Base-by-base conservation (phyloP, 352 stramenopile species). In the Phytophthora chlamydospora region DNA sequence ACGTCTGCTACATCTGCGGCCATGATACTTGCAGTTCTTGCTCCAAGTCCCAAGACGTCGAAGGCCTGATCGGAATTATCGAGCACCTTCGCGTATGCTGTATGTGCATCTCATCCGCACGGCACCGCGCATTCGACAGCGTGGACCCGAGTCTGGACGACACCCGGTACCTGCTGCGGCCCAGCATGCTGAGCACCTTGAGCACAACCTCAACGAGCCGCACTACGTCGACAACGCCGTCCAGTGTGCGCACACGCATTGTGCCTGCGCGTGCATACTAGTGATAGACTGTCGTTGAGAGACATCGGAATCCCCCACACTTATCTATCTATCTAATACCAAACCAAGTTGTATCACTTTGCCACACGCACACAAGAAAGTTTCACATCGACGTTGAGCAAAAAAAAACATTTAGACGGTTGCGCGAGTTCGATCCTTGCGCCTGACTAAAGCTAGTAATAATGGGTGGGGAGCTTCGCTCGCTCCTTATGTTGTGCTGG, bases 1-100 rank as follows among this genome's bases (percentile, higher is more conserved):
- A 80, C 58, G 46, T 66, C 3, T 84, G 75, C 48, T 58, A 71
- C 21, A 52, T 84, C 5, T 84, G 75, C 39, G 62, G 73, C 6
- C 60, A 82, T 19, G 41, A 63, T n/a, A 66, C 64, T 13, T 84
- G 75, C 38, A 29, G 57, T 14, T 64, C 63, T 12, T 84, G 75
- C 58, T 78, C 75, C 13, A 53, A 65, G 17, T 36, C 45, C 9
- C 62, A 82, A 34, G 75, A 82, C 34, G 49, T 81, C 4, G 75
- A 84, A 44, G 70, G 56, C 3, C 75, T 60, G 27, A 70, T 82
- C 19, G 73, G 73, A 17, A 56, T 80, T 8, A 63, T 78, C 27
- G 70, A 80, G 41, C 72, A 67, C 13, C 46, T 63, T 0, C 72
- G 73, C 13, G 57, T 84, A 17, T 84, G 75, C 70, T 62, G 61